phyloP scores from a whole-genome alignment of 148 eudicot species.

The Rhododendron molle region DNA sequence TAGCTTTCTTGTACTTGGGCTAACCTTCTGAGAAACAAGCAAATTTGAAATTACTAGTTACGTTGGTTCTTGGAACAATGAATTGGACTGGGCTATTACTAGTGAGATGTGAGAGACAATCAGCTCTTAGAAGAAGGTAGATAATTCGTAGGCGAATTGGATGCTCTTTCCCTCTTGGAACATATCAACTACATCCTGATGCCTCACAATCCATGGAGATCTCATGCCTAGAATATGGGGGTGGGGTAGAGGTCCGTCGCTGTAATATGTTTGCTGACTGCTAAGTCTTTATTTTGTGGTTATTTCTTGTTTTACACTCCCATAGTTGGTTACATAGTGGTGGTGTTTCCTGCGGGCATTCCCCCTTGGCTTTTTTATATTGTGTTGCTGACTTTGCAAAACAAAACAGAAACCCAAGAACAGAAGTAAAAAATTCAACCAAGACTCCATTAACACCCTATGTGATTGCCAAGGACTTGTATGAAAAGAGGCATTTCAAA shows the following conservation, averaged over 20 bases:
- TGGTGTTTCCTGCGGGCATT: background rate
- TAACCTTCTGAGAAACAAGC: background rate
- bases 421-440: background rate
- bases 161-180: background rate
- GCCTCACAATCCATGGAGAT: background rate
- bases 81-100: background rate
- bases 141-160: background rate
- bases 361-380: background rate
- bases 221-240: background rate
- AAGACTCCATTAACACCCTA: background rate
- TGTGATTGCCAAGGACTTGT: background rate
- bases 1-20: background rate
- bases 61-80: background rate
- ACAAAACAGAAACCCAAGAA: background rate
- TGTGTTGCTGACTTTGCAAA: background rate
- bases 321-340: background rate
- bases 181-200: background rate
- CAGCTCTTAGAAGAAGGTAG: background rate
- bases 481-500: background rate
- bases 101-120: background rate
- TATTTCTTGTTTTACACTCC: background rate
- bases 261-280: background rate
- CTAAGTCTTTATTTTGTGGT: background rate
- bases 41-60: background rate
- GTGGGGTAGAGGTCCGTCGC: background rate